Base-by-base conservation (phyloP, 768 basidiomycete genomes). In the Boletus insuetus region DNA sequence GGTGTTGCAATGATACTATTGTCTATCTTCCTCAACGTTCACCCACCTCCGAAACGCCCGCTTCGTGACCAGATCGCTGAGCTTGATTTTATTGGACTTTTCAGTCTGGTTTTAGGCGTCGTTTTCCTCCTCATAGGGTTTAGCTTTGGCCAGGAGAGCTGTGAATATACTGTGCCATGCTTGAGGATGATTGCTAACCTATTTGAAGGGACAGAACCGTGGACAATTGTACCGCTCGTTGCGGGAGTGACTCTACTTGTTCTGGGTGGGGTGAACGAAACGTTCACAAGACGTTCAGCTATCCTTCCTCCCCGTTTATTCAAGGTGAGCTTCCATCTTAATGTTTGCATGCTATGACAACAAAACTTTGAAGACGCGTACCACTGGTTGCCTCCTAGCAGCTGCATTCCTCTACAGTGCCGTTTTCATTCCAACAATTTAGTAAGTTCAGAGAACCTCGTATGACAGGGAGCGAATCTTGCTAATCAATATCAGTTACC, bases 301-400 rank as follows among this genome's bases (percentile, higher is more conserved):
- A 87, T 92, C 50, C 66, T 92, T 26, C 87, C 89, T 16, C 85
- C 87, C 9, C 81, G 89, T 19, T 64, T 91, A 26, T 90, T 91
- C 74, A 82, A 82, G 73, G 86, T 82, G 48, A 19, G 69, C 46
- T 32, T 42, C n/a, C 22, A 29, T n/a, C 19, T 29, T 37, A n/a
- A 20, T 14, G 10, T 20, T 38, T 31, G 19, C 8, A 22, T 19
- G 29, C 8, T 53, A 9, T 26, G 19, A 45, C 54, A 14, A 46
- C 17, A 50, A 7, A 24, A 4, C 13, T 37, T 13, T 44, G 4
- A 59, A 85, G 85, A 87, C 85, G 10, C 82, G 87, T 31, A 91
- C 88, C 1, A 90, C 87, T 4, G 74, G 73, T 2, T 75, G 84
- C 34, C 66, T 89, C n/a, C 64, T 91, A 16, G 67, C 84, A 13